Evolutionary conservation across 176 grass and related monocot species (phyloP).

Genomic region (Oryza officinalis): DNA sequence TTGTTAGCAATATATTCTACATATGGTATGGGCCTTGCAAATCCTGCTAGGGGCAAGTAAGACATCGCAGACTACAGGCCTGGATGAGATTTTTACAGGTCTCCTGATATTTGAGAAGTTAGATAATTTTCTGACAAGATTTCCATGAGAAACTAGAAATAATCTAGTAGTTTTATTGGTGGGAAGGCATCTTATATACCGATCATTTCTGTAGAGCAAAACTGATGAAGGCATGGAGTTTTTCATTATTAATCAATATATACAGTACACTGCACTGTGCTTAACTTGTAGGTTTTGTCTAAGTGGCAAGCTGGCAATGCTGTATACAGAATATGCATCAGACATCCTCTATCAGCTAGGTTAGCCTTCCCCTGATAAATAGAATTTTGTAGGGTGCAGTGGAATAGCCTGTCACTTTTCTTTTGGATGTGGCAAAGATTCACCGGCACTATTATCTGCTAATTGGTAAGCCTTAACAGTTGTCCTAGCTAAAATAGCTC

Average conservation of each 20-base stretch:
- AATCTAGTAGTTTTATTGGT: background rate
- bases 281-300: conserved; percentile 16
- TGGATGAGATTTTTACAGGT: background rate
- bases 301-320: conserved; percentile 9
- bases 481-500: background rate
- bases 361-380: background rate
- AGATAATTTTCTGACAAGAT: background rate
- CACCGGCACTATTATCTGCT: conserved; percentile 9
- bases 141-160: background rate
- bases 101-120: background rate
- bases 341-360: background rate
- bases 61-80: background rate
- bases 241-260: background rate
- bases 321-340: conserved; percentile 17
- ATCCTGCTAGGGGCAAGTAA: conserved; percentile 5
- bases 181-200: background rate
- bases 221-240: background rate
- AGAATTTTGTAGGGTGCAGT: background rate
- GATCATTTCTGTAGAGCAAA: conserved; percentile 10
- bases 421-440: conserved; percentile 46
- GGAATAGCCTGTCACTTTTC: conserved; percentile 14
- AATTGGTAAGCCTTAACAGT: conserved; percentile 7
- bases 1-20: background rate
- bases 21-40: background rate
- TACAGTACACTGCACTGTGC: conserved; percentile 4